phyloP scores from a whole-genome alignment of 805 yeast species.

The Debaryomyces hansenii region DNA sequence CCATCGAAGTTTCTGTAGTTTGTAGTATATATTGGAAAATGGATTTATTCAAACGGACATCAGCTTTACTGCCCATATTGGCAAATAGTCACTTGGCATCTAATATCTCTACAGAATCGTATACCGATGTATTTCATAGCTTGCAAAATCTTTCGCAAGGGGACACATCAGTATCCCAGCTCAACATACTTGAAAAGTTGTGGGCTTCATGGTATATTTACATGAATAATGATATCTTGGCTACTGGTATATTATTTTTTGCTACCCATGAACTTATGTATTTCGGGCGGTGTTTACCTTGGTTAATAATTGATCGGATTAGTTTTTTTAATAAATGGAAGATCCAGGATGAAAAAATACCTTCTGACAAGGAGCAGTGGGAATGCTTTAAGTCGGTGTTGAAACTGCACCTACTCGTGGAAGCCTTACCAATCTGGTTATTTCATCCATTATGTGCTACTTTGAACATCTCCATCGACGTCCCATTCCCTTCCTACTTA shows the following conservation, averaged over 20 bases:
- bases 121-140: conserved; percentile 1
- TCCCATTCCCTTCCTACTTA: conserved; percentile 77
- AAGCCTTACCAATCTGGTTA: conserved; percentile 95
- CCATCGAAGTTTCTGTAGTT: no score
- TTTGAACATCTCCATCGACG: conserved; percentile 73
- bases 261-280: conserved; percentile 83
- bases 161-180: conserved; percentile 17
- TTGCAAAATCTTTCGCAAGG: not conserved
- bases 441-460: conserved; percentile 89
- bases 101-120: not conserved
- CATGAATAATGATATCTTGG: conserved; percentile 83
- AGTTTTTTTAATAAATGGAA: conserved; percentile 86
- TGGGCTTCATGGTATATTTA: conserved; percentile 92
- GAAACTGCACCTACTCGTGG: conserved; percentile 85
- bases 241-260: conserved; percentile 88
- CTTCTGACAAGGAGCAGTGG: conserved; percentile 84
- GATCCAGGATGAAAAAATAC: conserved; percentile 84
- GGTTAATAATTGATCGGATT: conserved; percentile 83
- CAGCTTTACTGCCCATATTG: conserved; percentile 12
- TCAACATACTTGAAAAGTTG: conserved; percentile 58
- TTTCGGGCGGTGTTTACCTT: conserved; percentile 90
- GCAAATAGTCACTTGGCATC: conserved; percentile 1
- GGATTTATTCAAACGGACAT: conserved; percentile 8
- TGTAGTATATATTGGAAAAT: not conserved
- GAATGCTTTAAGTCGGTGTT: conserved; percentile 86